Conservation (phyloP, 108 stramenopile genomes). For the Nitzschia putrida region DNA sequence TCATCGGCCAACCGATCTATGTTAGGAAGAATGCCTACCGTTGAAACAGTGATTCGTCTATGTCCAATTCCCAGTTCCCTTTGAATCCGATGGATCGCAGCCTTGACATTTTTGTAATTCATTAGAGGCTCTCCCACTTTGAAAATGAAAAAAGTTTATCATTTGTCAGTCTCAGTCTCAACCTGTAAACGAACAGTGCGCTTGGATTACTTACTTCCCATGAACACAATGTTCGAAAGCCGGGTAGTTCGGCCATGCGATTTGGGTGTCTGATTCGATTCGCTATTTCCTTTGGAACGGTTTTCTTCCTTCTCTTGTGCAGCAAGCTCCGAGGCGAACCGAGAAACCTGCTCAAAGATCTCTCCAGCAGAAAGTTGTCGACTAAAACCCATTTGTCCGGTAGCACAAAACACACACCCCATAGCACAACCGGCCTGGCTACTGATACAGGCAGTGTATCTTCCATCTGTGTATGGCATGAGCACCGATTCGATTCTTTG, state of each 20-base stretch:
- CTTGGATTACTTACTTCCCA: conserved; percentile 61
- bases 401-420: conserved; percentile 89
- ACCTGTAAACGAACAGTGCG: neutral
- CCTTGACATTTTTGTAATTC: conserved; percentile 91
- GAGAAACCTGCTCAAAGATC: conserved; percentile 90
- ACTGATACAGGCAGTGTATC: conserved; percentile 94
- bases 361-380: conserved; percentile 90
- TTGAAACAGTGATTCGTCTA: conserved; percentile 90
- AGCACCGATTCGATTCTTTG: conserved; percentile 95
- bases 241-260: conserved; percentile 55
- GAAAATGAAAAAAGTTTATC: neutral
- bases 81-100: conserved; percentile 85
- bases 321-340: conserved; percentile 67
- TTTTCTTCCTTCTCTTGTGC: conserved; percentile 26
- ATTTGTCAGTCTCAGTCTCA: neutral
- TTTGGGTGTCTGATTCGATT: conserved; percentile 6
- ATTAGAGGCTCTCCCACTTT: conserved; percentile 70
- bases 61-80: conserved; percentile 92
- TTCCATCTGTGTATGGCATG: conserved; percentile 96
- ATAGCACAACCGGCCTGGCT: conserved; percentile 97
- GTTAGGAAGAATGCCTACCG: conserved; percentile 89
- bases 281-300: neutral
- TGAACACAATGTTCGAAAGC: conserved; percentile 93
- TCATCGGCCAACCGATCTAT: conserved; percentile 60
- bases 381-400: conserved; percentile 96